These are phyloP conservation scores for Solanum microdontum DNA, from an alignment of 257 asterid species.

Conservation along the genomic window DNA sequence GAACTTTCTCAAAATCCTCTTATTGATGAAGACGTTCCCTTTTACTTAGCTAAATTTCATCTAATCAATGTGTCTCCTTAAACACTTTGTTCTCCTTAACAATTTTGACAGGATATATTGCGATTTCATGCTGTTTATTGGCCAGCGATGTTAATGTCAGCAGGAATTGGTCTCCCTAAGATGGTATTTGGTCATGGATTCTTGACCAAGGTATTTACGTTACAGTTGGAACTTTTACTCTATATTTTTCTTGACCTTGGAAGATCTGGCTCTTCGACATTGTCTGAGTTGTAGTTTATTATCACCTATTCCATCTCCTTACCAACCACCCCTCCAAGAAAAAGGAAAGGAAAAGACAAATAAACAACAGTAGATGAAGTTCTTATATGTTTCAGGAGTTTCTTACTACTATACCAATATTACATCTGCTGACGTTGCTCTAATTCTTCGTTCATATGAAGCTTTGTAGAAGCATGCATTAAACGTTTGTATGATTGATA, in stretches of 20 bases:
- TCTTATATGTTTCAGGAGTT: background rate
- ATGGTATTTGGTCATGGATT: conserved; percentile 97
- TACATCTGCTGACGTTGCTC: background rate
- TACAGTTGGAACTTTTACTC: background rate
- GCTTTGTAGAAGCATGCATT: background rate
- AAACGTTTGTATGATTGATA: background rate
- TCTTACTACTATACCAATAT: background rate
- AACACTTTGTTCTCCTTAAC: background rate
- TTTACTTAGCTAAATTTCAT: background rate
- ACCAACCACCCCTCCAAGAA: background rate
- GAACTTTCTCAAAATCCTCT: background rate
- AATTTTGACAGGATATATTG: conserved; percentile 69
- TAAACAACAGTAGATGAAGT: background rate
- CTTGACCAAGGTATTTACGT: conserved; percentile 69
- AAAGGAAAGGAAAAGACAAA: background rate
- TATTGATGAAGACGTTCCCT: background rate
- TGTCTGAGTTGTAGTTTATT: background rate
- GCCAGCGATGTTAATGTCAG: conserved; percentile 99
- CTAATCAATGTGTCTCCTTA: background rate
- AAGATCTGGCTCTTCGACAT: background rate
- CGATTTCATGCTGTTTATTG: conserved; percentile 98
- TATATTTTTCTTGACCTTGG: background rate
- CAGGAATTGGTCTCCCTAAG: conserved; percentile 75
- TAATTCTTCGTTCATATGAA: background rate
- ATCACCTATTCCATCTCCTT: background rate